Conservation (phyloP, 257 asterid genomes). For the Eucommia ulmoides region DNA sequence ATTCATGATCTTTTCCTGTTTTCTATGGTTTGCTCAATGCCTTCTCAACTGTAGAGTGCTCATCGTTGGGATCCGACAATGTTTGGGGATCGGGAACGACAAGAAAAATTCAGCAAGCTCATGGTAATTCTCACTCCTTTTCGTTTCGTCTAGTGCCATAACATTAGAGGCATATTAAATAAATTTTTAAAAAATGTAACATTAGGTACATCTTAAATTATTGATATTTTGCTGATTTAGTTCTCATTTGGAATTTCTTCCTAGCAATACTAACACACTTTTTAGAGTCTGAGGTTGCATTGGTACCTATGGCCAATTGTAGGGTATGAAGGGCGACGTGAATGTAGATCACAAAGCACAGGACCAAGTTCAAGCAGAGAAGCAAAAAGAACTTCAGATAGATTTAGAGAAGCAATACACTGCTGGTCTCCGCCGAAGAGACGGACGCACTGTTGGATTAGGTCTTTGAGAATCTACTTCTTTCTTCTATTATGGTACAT, state of each 20-base stretch:
- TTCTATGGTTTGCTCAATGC: constrained; percentile 23
- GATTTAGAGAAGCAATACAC: constrained; percentile 94
- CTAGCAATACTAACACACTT: constrained; percentile 71
- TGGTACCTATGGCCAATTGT: constrained; percentile 93
- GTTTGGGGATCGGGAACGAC: constrained; percentile 86
- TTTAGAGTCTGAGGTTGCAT: constrained; percentile 99
- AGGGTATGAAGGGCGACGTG: constrained; percentile 90
- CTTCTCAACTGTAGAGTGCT: constrained; percentile 41
- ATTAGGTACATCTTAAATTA: neutral
- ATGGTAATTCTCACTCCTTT: constrained; percentile 55
- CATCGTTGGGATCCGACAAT: constrained; percentile 72
- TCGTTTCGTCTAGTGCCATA: constrained; percentile 8
- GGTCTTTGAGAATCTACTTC: constrained; percentile 45
- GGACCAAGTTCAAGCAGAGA: constrained; percentile 44
- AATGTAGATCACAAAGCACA: constrained; percentile 48
- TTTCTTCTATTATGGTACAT: neutral
- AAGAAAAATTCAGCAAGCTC: constrained; percentile 97
- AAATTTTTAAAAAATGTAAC: neutral
- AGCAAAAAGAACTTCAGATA: constrained; percentile 80
- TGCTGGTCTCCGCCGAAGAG: constrained; percentile 95
- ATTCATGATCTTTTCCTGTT: constrained; percentile 27
- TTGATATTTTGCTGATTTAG: constrained; percentile 1
- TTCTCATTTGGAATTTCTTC: constrained; percentile 12
- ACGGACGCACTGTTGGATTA: constrained; percentile 96
- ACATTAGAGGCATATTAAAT: neutral